Evolutionary conservation across 345 rosid genomes (phyloP).

Genomic region (Populus simonii): DNA sequence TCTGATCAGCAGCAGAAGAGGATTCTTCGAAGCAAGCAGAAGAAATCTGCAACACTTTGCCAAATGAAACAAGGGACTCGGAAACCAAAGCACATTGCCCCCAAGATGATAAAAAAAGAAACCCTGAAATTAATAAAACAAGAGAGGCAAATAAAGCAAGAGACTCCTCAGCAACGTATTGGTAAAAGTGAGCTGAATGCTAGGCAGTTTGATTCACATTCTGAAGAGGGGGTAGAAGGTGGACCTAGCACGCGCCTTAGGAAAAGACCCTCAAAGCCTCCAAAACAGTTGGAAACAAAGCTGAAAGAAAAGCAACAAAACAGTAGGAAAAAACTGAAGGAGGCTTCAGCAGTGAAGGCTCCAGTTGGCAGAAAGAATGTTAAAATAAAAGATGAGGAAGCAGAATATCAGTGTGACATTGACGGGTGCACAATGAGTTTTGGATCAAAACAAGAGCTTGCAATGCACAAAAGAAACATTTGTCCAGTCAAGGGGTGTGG

Average conservation of each 20-base stretch:
- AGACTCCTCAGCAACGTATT: constrained; percentile 24
- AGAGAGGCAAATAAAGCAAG: constrained; percentile 40
- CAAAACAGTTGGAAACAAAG: constrained; percentile 34
- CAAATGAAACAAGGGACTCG: constrained; percentile 33
- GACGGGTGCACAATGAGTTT: constrained; percentile 95
- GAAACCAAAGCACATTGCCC: constrained; percentile 20
- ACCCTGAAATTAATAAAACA: constrained; percentile 11
- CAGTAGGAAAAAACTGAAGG: constrained; percentile 44
- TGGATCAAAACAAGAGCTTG: constrained; percentile 59
- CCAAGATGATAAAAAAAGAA: constrained; percentile 10
- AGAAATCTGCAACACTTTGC: constrained; percentile 11
- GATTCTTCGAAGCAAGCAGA: constrained; percentile 19
- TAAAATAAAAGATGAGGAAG: constrained; percentile 49
- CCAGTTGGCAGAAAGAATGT: constrained; percentile 25
- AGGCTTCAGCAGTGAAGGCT: constrained; percentile 30
- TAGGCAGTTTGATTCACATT: constrained; percentile 20
- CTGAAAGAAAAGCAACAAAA: constrained; percentile 48
- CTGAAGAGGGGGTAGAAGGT: constrained; percentile 47
- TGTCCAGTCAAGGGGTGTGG: constrained; percentile 94
- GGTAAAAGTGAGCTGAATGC: constrained; percentile 30
- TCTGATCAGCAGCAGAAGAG: constrained; percentile 9
- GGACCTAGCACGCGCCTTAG: constrained; percentile 80
- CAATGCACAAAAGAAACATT: constrained; percentile 68
- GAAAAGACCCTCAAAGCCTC: constrained; percentile 50
- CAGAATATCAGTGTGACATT: constrained; percentile 69